Conservation (phyloP, 2,329 filamentous ascomycete species). For the Seiridium cupressi region DNA sequence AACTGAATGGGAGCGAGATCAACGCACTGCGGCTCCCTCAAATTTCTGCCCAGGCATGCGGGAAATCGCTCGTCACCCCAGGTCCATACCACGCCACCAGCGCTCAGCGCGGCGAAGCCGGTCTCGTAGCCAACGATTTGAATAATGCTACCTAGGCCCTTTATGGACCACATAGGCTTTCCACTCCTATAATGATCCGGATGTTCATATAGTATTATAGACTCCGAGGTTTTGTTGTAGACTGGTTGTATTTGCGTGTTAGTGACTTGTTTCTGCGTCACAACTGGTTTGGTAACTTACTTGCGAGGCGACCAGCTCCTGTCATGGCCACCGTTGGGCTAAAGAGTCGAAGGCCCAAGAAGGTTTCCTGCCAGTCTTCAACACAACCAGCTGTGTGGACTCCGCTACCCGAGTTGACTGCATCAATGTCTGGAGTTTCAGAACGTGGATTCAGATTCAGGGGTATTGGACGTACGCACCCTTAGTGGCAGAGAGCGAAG, state of each 20-base stretch:
- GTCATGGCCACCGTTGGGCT: background rate
- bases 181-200: background rate
- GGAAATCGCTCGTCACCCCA: slow-evolving; percentile 59
- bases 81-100: slow-evolving; percentile 45
- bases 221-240: slow-evolving; percentile 9
- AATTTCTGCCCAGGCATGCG: slow-evolving; percentile 53
- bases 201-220: slow-evolving; percentile 26
- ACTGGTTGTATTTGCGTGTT: slow-evolving; percentile 12
- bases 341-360: slow-evolving; percentile 26
- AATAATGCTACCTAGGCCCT: slow-evolving; percentile 24
- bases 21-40: slow-evolving; percentile 29
- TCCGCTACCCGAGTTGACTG: background rate
- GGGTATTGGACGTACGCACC: background rate
- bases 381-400: background rate
- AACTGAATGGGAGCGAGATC: slow-evolving; percentile 8
- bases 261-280: background rate
- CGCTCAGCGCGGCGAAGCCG: slow-evolving; percentile 46
- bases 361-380: slow-evolving; percentile 45
- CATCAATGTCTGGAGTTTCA: background rate
- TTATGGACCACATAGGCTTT: slow-evolving; percentile 13
- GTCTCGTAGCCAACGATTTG: slow-evolving; percentile 47
- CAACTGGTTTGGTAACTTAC: background rate
- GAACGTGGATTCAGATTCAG: too few species aligned
- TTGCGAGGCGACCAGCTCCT: background rate
- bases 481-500: background rate